Evolutionary conservation across 2,329 filamentous ascomycete species (phyloP), one percentile per base, ranked within the genome.

Genomic region (Magnaporthiopsis incrustans): DNA sequence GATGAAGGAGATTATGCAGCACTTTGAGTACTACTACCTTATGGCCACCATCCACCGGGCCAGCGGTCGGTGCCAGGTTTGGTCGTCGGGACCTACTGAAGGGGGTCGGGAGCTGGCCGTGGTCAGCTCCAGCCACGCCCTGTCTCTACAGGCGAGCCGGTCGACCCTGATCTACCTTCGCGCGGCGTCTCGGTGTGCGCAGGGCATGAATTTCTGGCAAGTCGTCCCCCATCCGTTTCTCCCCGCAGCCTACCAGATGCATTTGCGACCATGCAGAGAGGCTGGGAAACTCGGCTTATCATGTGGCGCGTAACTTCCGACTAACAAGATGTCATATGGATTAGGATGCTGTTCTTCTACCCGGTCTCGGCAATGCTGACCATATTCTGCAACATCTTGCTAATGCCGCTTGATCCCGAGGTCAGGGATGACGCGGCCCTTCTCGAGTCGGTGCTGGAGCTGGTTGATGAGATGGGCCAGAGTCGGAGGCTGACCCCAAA

Each of bases 291-390:
- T 25, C 11, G 14, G 57, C 26, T 25, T 58, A 26, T 10, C 10
- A 15, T 27, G 2, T 25, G 25, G 6, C 25, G n/a, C 30, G 57
- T 12, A 58, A 30, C 26, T 32, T 8, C 1, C 6, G 12, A 12
- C 57, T 58, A 58, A 27, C 26, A 8, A 27, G 8, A 3, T 26
- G 1, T 57, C 30, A 35, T 30, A 22, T 58, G 18, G 63, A 7
- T 27, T 59, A 85, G 83, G 82, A 71, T 79, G n/a, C 70, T 85
- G 4, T 74, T 84, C 2, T 85, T 84, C 68, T 86, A 86, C 64
- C 83, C 83, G 1, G 79, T 83, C 64, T 79, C 81, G 0, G 83
- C 83, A 1, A 73, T 84, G 18, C 73, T 85, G 63, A 78, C 77
- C 1, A 74, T 86, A 0, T 86, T 86, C 68, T 83, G 80, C 73